A percentile compares a stretch with the other conserved stretches of the same genome.
These are phyloP conservation scores for Alternaria brassicicola DNA, from an alignment of 2,329 filamentous ascomycete genomes.

Conservation along the genomic window DNA sequence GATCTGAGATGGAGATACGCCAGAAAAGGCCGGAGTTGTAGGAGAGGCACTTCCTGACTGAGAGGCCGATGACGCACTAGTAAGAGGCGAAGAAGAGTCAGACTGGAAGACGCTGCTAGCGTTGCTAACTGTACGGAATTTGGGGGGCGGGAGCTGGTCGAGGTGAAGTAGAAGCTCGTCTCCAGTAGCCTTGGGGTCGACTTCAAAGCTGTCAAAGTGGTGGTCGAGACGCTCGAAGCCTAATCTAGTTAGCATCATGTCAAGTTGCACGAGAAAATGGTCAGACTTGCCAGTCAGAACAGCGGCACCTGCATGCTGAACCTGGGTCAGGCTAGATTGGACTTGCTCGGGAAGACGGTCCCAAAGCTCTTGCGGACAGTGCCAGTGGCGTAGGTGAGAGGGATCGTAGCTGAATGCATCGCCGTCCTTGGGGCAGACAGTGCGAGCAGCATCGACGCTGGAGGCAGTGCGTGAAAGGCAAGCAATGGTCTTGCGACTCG, in stretches of 20 bases:
- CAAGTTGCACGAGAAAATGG: constrained; percentile 10
- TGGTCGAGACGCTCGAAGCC: constrained; percentile 42
- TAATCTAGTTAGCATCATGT: constrained; percentile 23
- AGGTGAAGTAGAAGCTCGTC: constrained; percentile 34
- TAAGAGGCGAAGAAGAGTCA: constrained; percentile 32
- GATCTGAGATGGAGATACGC: constrained; percentile 22
- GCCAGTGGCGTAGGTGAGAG: constrained; percentile 48
- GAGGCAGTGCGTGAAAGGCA: constrained; percentile 30
- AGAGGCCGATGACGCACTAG: constrained; percentile 31
- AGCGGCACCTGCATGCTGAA: constrained; percentile 54
- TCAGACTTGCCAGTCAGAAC: constrained; percentile 50
- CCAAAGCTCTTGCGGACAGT: constrained; percentile 47
- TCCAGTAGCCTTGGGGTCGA: constrained; percentile 24
- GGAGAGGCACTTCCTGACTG: constrained; percentile 37
- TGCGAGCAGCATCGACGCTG: constrained; percentile 37
- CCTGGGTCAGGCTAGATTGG: constrained; percentile 40
- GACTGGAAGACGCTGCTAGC: constrained; percentile 40
- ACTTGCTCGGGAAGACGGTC: constrained; percentile 46
- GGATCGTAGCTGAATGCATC: constrained; percentile 49
- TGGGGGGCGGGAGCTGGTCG: constrained; percentile 33
- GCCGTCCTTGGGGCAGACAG: constrained; percentile 42
- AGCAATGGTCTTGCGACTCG: constrained; percentile 35
- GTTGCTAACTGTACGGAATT: constrained; percentile 36
- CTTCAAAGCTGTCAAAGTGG: constrained; percentile 26
- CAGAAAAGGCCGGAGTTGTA: constrained; percentile 22